Base-by-base conservation (phyloP, 352 stramenopile genomes). In the Pythium oligandrum region DNA sequence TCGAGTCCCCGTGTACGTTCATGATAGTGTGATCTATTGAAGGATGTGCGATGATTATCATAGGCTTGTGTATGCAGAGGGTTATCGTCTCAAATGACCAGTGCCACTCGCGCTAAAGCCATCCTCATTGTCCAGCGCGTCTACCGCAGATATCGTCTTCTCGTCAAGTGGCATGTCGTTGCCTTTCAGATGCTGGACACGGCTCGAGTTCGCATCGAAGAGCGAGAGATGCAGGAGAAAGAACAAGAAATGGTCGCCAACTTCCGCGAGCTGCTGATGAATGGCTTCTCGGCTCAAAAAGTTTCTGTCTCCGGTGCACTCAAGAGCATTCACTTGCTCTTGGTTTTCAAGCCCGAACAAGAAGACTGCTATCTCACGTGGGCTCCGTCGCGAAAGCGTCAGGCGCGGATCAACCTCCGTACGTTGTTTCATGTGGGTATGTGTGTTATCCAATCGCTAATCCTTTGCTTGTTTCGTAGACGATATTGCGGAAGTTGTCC, bases 311-410 rank as follows among this genome's bases (percentile, higher is more conserved):
- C 64, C 2, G 81, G 78, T 2, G 58, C 58, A 33, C 64, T 89
- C 50, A 90, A 92, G 66, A 81, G 66, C 33, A 69, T 92, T 30
- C 66, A 81, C 39, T 62, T 90, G 11, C 64, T 66, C 17, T 53
- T 88, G 33, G 77, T 86, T 6, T 50, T 79, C 33, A 67, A 83
- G 37, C 3, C 57, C 6, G 53, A 72, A 4, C 51, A 59, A 8
- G 66, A 78, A 6, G 76, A 86, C 49, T 88, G 71, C 51, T 88
- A 86, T 44, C 64, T 91, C 12, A 88, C 76, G 43, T 91, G 81
- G 81, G 74, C 64, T 8, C 81, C 81, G 31, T 91, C 81, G 10
- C 66, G 78, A 44, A 91, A 91, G 64, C 78, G 73, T 30, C 63
- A 78, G 11, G 73, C 81, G 2, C 65, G 74, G 1, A 82, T 88